Evolutionary conservation across 192 early-diverging fungal genomes (phyloP), one percentile per base, ranked within the genome.

Genomic region (Coemansia sp.): DNA sequence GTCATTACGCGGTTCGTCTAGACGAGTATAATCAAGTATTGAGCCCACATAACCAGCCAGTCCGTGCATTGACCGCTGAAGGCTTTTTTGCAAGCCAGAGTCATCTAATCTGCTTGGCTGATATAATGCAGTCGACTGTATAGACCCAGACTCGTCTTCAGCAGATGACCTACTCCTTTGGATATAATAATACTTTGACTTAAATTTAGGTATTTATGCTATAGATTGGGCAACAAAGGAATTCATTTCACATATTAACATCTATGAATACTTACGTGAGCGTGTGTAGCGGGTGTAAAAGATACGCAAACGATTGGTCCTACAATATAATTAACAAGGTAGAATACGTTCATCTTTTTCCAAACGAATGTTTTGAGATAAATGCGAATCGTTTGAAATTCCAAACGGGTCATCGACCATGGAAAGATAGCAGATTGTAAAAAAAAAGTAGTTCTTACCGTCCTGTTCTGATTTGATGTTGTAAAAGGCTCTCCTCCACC

Each of bases 81-180:
- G 87, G 45, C 90, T 93, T 7, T 89, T 92, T 61, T 90, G 91
- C 51, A 94, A 82, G 13, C 90, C 90, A 11, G 94, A 92, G 64
- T 95, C 91, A 70, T 99, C 97, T 12, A 99, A 75, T 55, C 86
- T 88, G 54, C 86, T 89, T 9, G 96, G 94, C 76, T 95, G 86
- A 62, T 98, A 98, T 2, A 56, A 60, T 39, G 57, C 5, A 41
- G 13, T 59, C 12, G 57, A 59, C 16, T 7, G 16, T 17, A 38
- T 40, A 12, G 38, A 16, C 4, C 5, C 39, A 2, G 32, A 19
- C 10, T 11, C 39, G 5, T 16, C 57, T 17, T 59, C 57, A 39
- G 57, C 57, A n/a, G 57, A 59, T 16, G 57, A 16, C 38, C 57
- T 59, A 59, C 8, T 10, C 11, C 7, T 40, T 7, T 10, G 38